Conservation (phyloP, 208 protist species). For the Leishmania aethiopica region DNA sequence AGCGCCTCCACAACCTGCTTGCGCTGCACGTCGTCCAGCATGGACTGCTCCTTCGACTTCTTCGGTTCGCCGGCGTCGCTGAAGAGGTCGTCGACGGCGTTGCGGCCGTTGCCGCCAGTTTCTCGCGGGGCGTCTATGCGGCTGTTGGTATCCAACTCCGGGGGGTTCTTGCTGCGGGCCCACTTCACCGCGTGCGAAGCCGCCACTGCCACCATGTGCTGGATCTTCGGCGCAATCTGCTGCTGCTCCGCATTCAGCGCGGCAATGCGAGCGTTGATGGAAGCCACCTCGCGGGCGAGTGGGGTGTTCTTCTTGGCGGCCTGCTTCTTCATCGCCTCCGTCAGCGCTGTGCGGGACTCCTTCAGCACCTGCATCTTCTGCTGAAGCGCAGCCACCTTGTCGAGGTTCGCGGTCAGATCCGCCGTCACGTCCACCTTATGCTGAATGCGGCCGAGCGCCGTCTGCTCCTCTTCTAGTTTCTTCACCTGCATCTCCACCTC, state of each 20-base stretch:
- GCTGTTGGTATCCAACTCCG: conserved; percentile 36
- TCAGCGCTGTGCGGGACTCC: conserved; percentile 50
- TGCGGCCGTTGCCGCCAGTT: conserved; percentile 8
- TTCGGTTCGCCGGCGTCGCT: conserved; percentile 20
- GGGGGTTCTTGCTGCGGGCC: conserved; percentile 82
- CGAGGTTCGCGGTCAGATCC: conserved; percentile 52
- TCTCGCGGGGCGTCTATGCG: not conserved
- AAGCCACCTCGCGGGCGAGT: conserved; percentile 50
- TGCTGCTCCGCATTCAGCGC: conserved; percentile 55
- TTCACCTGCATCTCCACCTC: conserved; percentile 45
- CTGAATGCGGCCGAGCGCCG: conserved; percentile 54
- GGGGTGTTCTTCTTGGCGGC: conserved; percentile 37
- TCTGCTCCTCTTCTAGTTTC: conserved; percentile 67
- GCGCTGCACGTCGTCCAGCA: conserved; percentile 46
- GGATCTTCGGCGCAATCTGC: conserved; percentile 57
- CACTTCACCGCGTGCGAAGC: conserved; percentile 71
- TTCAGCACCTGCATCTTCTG: conserved; percentile 61
- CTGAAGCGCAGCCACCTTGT: conserved; percentile 59
- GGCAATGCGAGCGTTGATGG: conserved; percentile 61
- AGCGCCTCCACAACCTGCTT: conserved; percentile 57
- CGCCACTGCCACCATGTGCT: conserved; percentile 71
- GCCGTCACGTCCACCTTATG: conserved; percentile 58
- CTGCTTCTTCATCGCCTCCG: conserved; percentile 20
- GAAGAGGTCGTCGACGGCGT: conserved; percentile 59
- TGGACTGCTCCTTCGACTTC: conserved; percentile 18